Conservation (phyloP, 1,284 basidiomycete species). For the Neonothopanus nambi region DNA sequence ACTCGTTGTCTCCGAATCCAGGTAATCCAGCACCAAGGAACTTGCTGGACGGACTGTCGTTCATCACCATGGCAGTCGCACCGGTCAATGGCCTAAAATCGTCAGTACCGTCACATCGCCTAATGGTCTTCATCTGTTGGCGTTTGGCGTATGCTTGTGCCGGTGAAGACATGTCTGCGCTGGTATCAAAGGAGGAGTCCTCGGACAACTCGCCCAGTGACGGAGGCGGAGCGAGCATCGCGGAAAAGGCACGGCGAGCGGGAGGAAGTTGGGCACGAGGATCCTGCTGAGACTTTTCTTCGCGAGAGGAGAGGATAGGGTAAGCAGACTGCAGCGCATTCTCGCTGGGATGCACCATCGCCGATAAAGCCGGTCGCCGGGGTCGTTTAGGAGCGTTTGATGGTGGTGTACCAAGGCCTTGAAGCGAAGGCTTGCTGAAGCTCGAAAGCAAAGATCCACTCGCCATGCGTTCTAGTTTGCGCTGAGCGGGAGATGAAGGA, state of each 20-base stretch:
- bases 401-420: conserved; percentile 61
- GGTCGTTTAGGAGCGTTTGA: conserved; percentile 54
- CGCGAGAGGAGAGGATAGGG: conserved; percentile 33
- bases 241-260: conserved; percentile 72
- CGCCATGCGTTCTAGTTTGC: conserved; percentile 62
- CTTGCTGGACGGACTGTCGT: conserved; percentile 57
- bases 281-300: conserved; percentile 17
- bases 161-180: conserved; percentile 71
- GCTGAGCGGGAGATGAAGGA: conserved; percentile 63
- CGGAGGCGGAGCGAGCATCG: conserved; percentile 54
- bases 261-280: conserved; percentile 37
- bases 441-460: conserved; percentile 44
- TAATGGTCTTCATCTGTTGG: conserved; percentile 70
- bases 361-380: conserved; percentile 66
- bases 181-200: conserved; percentile 56
- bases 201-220: conserved; percentile 50
- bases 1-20: conserved; percentile 91
- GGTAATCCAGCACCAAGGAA: conserved; percentile 60
- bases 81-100: conserved; percentile 72
- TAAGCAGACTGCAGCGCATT: conserved; percentile 42
- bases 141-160: conserved; percentile 75
- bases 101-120: conserved; percentile 76
- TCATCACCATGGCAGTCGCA: conserved; percentile 49
- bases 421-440: conserved; percentile 55
- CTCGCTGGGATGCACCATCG: conserved; percentile 51